Base-by-base conservation (phyloP, 2,329 filamentous ascomycete species). In the Exophiala bonariae region DNA sequence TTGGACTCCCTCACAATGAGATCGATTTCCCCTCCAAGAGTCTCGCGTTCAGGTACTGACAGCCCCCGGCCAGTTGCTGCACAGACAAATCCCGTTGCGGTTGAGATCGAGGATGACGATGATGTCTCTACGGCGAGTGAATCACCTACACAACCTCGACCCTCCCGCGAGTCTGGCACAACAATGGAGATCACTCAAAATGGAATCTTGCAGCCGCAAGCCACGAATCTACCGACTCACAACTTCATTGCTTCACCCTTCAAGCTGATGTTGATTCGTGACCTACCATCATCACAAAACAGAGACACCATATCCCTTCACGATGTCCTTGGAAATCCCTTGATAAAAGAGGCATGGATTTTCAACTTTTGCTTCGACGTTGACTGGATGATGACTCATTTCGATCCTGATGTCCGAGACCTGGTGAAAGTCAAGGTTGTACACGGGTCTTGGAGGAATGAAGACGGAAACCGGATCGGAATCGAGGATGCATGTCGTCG, bases 251-350 rank as follows among this genome's bases (percentile, higher is more conserved):
- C 68, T 2, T 91, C 87, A 1, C 88, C 88, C 0, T 80, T 91
- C 56, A 81, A 82, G 47, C 78, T 93, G 11, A 91, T 86, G 0
- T 77, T 75, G 49, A 84, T 93, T 44, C 74, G 72, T 20, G 85
- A 87, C 57, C 70, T 91, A 0, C 73, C 81, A 2, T 64, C 72
- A 2, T 61, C 63, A 1, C 70, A 77, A 51, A 93, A 95, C 67
- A 68, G 73, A 18, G 86, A 86, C 63, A 75, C 87, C 0, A 66
- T 92, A 26, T 76, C 74, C 1, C 70, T 93, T 8, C 68, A 70
- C 3, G 85, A 89, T 48, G 75, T 95, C 4, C 74, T 95, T 1
- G 81, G 86, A 0, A 82, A 90, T 62, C 86, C 87, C 0, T 72
- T 89, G 52, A 87, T 93, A 44, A 77, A 78, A 31, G 76, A 79